Conservation (phyloP, 305 asterid genomes). For the Lippia alba region DNA sequence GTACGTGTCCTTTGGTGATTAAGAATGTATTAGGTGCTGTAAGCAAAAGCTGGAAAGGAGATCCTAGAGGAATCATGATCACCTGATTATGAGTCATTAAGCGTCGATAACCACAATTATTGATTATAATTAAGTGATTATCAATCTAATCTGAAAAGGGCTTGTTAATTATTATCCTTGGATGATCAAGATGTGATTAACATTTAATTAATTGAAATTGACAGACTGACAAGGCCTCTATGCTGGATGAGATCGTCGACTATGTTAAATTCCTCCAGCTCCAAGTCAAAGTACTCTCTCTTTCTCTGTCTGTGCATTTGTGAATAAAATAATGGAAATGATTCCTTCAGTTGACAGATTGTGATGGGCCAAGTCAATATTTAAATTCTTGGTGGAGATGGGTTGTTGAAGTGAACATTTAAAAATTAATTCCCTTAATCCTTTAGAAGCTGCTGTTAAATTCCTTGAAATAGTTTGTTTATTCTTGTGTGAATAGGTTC, state of each 20-base stretch:
- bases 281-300: constrained; percentile 83
- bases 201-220: constrained; percentile 52
- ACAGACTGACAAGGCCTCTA: constrained; percentile 96
- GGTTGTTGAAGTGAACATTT: constrained; percentile 27
- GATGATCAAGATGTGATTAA: constrained; percentile 26
- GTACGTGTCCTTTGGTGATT: constrained; percentile 35
- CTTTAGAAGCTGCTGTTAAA: background rate
- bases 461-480: constrained; percentile 9
- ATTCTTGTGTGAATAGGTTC: constrained; percentile 55
- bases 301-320: background rate
- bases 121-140: constrained; percentile 16
- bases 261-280: constrained; percentile 96
- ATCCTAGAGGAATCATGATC: constrained; percentile 47
- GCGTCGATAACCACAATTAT: constrained; percentile 6
- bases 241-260: constrained; percentile 95
- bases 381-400: constrained; percentile 37
- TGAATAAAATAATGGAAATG: constrained; percentile 31
- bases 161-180: constrained; percentile 9
- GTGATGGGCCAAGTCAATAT: constrained; percentile 29
- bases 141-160: constrained; percentile 12
- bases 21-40: constrained; percentile 48
- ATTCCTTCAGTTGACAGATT: constrained; percentile 46
- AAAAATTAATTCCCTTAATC: constrained; percentile 19
- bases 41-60: constrained; percentile 46
- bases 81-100: constrained; percentile 40